phyloP scores from a whole-genome alignment of 1,284 basidiomycete species.

The Mrakiaceae sp. region DNA sequence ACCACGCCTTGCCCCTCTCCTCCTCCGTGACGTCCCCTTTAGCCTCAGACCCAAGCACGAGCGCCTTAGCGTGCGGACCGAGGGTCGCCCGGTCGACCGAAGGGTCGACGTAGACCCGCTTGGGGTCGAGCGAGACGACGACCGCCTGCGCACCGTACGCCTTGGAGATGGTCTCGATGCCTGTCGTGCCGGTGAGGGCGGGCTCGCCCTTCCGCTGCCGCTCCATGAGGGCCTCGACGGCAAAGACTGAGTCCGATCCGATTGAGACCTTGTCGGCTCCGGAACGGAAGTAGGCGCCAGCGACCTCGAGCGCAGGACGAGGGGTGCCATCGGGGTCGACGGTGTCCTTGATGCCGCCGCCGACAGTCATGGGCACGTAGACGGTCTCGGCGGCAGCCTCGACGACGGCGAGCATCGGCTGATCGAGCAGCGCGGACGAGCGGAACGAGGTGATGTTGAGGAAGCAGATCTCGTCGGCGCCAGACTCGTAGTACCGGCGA shows the following conservation, averaged over 20 bases:
- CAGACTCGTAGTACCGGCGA: slow-evolving; percentile 70
- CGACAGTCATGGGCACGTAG: slow-evolving; percentile 97
- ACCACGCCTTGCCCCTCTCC: slow-evolving; percentile 74
- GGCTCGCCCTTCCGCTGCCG: slow-evolving; percentile 37
- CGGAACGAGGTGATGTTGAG: slow-evolving; percentile 99
- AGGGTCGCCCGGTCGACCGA: slow-evolving; percentile 56
- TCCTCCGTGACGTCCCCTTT: slow-evolving; percentile 41
- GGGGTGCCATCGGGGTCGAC: slow-evolving; percentile 89
- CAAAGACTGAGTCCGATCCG: slow-evolving; percentile 87
- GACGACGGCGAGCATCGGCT: slow-evolving; percentile 96
- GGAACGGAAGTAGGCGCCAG: slow-evolving; percentile 89
- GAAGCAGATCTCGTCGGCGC: slow-evolving; percentile 88
- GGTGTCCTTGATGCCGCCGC: slow-evolving; percentile 94
- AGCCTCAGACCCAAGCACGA: slow-evolving; percentile 36
- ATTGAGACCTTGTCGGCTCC: slow-evolving; percentile 96
- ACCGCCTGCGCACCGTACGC: slow-evolving; percentile 95
- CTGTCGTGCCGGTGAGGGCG: slow-evolving; percentile 48
- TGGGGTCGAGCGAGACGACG: slow-evolving; percentile 94
- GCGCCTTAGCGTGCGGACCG: slow-evolving; percentile 31
- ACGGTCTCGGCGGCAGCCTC: slow-evolving; percentile 77
- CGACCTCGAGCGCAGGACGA: slow-evolving; percentile 82
- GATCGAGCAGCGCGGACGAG: slow-evolving; percentile 84
- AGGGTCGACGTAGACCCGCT: slow-evolving; percentile 70
- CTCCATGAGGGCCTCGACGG: slow-evolving; percentile 70
- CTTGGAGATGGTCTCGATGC: slow-evolving; percentile 84